Conservation (phyloP, 2,329 filamentous ascomycete species). For the Ophiostoma fasciatum region DNA sequence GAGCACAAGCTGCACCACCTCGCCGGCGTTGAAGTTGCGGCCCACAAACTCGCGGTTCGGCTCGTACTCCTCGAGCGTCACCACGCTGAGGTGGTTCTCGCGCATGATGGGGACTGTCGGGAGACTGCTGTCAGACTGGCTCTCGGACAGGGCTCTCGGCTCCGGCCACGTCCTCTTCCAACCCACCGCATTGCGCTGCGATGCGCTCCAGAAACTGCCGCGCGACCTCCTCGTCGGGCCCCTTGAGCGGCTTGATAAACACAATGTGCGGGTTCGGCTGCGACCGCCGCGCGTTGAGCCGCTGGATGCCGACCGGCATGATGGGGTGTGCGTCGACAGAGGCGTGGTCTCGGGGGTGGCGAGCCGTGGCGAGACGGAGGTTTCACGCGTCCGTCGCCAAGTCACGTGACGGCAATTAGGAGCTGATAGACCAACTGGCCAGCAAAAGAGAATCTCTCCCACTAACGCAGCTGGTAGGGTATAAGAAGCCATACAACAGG, state of each 20-base stretch:
- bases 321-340: no score
- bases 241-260: slow-evolving; percentile 70
- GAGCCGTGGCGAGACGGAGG: no score
- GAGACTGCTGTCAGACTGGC: background rate
- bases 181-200: slow-evolving; percentile 59
- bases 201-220: slow-evolving; percentile 62
- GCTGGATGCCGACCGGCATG: slow-evolving; percentile 68
- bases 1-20: slow-evolving; percentile 74
- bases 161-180: background rate
- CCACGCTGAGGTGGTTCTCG: slow-evolving; percentile 47
- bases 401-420: no score
- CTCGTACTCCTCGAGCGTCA: slow-evolving; percentile 65
- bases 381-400: no score
- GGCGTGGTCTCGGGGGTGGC: no score
- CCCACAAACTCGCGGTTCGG: slow-evolving; percentile 73
- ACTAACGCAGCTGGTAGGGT: no score
- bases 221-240: slow-evolving; percentile 44
- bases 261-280: slow-evolving; percentile 66
- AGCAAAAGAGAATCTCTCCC: no score
- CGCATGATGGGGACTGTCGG: slow-evolving; percentile 51
- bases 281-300: slow-evolving; percentile 59
- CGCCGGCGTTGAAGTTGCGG: slow-evolving; percentile 81
- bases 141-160: no score
- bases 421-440: no score
- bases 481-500: no score